phyloP scores from a whole-genome alignment of 495 filamentous ascomycete genomes.

The Amphirosellinia nigrospora region DNA sequence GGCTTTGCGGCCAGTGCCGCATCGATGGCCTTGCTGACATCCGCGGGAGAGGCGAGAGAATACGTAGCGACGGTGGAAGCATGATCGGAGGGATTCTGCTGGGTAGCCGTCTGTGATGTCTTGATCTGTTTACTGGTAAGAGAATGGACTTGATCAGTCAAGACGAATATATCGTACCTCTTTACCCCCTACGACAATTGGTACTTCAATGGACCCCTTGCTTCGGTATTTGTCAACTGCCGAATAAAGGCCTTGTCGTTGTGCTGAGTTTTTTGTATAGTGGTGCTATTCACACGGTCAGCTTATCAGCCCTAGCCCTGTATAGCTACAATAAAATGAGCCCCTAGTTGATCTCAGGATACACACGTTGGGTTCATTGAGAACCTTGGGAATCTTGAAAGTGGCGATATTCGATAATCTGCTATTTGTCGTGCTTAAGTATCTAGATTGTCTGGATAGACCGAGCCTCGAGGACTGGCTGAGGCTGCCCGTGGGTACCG shows the following conservation, averaged over 20 bases:
- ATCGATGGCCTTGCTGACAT: slow-evolving; percentile 78
- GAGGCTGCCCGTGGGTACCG: slow-evolving; percentile 1
- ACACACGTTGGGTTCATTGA: slow-evolving; percentile 93
- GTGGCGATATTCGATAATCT: slow-evolving; percentile 61
- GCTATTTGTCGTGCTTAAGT: slow-evolving; percentile 28
- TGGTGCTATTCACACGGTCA: slow-evolving; percentile 67
- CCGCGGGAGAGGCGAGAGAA: slow-evolving; percentile 72
- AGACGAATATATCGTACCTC: slow-evolving; percentile 56
- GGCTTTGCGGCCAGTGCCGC: slow-evolving; percentile 81
- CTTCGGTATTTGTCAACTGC: slow-evolving; percentile 68
- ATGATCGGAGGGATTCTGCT: slow-evolving; percentile 80
- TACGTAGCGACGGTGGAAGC: slow-evolving; percentile 74
- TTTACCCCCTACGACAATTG: slow-evolving; percentile 79
- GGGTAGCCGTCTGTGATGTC: slow-evolving; percentile 58
- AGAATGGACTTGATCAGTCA: neutral
- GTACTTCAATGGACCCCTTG: slow-evolving; percentile 70
- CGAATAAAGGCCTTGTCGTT: slow-evolving; percentile 73
- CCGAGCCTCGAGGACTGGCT: neutral
- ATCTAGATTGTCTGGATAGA: slow-evolving; percentile 7
- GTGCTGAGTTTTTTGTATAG: slow-evolving; percentile 80
- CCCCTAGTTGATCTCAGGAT: neutral
- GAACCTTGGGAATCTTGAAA: slow-evolving; percentile 85
- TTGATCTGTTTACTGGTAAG: slow-evolving; percentile 49
- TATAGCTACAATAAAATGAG: neutral
- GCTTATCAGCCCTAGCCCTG: neutral